Percentiles rank a stretch among this genome's conserved stretches.
Evolutionary conservation across 1,284 basidiomycete genomes (phyloP).

Genomic region (Apiotrichum veenhuisii): DNA sequence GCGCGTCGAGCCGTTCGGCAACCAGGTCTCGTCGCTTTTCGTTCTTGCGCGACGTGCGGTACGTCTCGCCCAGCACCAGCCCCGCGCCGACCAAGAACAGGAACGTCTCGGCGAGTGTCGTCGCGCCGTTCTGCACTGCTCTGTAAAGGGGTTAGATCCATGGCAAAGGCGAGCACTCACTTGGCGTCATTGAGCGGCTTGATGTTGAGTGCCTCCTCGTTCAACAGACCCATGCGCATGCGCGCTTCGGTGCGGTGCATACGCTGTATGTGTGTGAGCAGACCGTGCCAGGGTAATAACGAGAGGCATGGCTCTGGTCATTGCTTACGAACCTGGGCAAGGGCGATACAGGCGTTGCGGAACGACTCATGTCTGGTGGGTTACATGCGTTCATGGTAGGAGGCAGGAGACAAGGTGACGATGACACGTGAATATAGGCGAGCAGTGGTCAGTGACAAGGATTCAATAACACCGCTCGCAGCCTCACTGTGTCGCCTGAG

Average conservation of each 20-base stretch:
- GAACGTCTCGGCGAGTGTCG: slow-evolving; percentile 78
- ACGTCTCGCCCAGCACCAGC: slow-evolving; percentile 74
- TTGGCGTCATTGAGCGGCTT: slow-evolving; percentile 77
- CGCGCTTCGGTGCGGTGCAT: slow-evolving; percentile 75
- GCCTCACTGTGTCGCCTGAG: slow-evolving; percentile 71
- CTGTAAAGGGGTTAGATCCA: slow-evolving; percentile 49
- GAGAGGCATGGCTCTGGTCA: no score
- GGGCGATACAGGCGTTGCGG: slow-evolving; percentile 65
- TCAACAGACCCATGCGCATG: slow-evolving; percentile 72
- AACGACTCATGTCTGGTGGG: slow-evolving; percentile 68
- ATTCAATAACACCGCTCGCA: no score
- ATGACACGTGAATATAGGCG: not conserved
- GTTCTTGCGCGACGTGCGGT: slow-evolving; percentile 68
- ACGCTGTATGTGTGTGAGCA: slow-evolving; percentile 27
- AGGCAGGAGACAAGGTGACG: not conserved
- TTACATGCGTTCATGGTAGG: no score
- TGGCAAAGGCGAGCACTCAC: slow-evolving; percentile 51
- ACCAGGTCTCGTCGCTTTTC: slow-evolving; percentile 70
- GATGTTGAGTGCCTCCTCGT: slow-evolving; percentile 69
- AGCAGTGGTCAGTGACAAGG: no score
- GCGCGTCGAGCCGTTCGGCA: slow-evolving; percentile 61
- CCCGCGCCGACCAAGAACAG: slow-evolving; percentile 72
- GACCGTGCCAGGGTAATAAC: no score
- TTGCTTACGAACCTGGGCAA: slow-evolving; percentile 60
- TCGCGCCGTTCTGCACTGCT: slow-evolving; percentile 84